Evolutionary conservation across 2,329 filamentous ascomycete species (phyloP), one percentile per base, ranked within the genome.

Genomic region (Pestalotiopsis sp.): DNA sequence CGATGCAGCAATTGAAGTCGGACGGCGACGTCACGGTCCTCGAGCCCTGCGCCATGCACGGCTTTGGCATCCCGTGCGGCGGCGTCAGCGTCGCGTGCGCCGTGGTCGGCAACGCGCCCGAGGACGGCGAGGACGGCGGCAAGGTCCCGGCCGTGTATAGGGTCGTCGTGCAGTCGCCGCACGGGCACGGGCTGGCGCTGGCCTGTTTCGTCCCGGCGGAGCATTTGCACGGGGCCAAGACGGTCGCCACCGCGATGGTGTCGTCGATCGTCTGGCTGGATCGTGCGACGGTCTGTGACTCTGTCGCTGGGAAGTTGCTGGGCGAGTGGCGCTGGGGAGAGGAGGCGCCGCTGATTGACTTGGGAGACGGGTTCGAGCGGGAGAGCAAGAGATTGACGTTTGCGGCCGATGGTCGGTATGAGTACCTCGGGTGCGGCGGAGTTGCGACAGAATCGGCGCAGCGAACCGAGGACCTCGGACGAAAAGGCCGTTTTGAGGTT

Each of bases 251-350:
- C 2, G 9, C 13, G 9, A 64, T 64, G 62, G 4, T 64, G 20
- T 64, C 62, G 17, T 64, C 62, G 1, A 64, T 64, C 52, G 57
- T 5, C 20, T 66, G 64, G 64, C 5, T 66, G 0, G 49, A 66
- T 36, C 64, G 64, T 7, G 52, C 45, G 49, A 58, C 27, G 7
- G 2, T 66, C 6, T 66, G 23, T 52, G 45, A 52, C 20, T 52
- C 62, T 12, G 38, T 64, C 17, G 20, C 39, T 25, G n/a, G n/a
- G 6, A 38, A 49, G 38, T 23, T 64, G 7, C 20, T 64, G 20
- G 62, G 62, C n/a, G 49, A 49, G 62, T 64, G 62, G 62, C 49
- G 62, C 2, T 64, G 20, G 36, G 38, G 23, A 39, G 60, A 62
- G 12, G 23, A 27, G 12, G 3, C 39, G 41, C 23, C 17, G 7